These are phyloP conservation scores for Elymus sibiricus DNA, from an alignment of 176 grass and related monocot species.

Conservation along the genomic window DNA sequence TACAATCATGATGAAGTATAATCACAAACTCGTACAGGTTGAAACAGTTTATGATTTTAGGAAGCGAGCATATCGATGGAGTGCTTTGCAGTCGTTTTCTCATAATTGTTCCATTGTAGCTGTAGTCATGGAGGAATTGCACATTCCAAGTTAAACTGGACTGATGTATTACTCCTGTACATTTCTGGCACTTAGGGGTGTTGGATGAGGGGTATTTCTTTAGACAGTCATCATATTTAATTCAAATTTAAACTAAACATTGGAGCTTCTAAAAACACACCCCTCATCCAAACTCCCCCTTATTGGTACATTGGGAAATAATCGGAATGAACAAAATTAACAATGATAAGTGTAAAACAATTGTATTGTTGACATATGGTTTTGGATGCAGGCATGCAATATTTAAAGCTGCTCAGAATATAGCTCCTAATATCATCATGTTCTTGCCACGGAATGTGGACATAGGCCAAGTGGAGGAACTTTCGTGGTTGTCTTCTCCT, in stretches of 20 bases:
- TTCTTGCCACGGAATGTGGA: conserved; percentile 71
- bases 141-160: background rate
- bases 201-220: background rate
- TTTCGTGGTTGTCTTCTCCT: conserved; percentile 62
- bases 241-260: background rate
- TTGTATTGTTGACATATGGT: background rate
- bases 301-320: background rate
- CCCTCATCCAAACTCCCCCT: background rate
- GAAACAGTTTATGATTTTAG: background rate
- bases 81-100: background rate
- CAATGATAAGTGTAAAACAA: background rate
- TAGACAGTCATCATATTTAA: background rate
- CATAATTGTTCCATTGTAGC: too few relatives aligned
- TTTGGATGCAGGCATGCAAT: conserved; percentile 26
- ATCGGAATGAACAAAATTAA: background rate
- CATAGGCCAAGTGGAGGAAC: conserved; percentile 53
- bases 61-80: background rate
- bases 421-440: conserved; percentile 56
- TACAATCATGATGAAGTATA: background rate
- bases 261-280: background rate
- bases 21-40: background rate
- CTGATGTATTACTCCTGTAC: background rate
- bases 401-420: conserved; percentile 60
- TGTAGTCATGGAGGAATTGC: background rate
- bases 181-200: background rate